Percentiles rank a stretch among this genome's conserved stretches.
phyloP scores from a whole-genome alignment of 148 eudicot species.

The Nepenthes mirabilis region DNA sequence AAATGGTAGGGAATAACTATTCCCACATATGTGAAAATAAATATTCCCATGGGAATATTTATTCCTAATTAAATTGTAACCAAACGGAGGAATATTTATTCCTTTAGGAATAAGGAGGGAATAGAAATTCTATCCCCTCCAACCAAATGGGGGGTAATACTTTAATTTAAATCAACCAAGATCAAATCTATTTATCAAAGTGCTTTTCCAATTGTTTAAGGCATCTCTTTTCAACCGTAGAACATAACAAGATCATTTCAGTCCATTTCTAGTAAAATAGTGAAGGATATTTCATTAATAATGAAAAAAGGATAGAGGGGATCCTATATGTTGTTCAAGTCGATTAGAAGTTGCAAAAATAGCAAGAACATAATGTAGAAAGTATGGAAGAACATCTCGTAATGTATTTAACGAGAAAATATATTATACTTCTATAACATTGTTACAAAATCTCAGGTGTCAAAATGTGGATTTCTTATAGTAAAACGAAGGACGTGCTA shows the following conservation, averaged over 20 bases:
- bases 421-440: background rate
- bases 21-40: too few species aligned
- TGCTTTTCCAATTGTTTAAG: slow-evolving; percentile 9
- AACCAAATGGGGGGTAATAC: too few species aligned
- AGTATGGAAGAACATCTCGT: slow-evolving; percentile 1
- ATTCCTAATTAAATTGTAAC: too few species aligned
- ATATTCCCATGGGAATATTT: too few species aligned
- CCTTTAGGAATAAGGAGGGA: too few species aligned
- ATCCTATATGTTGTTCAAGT: background rate
- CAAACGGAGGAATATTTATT: too few species aligned
- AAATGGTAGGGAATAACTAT: too few species aligned
- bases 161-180: too few species aligned
- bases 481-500: too few species aligned
- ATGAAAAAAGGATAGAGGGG: slow-evolving; percentile 5
- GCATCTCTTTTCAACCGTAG: slow-evolving; percentile 8
- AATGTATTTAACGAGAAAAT: background rate
- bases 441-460: too few species aligned
- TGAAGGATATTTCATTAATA: slow-evolving; percentile 5
- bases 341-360: background rate
- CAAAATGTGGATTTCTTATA: too few species aligned
- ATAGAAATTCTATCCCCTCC: too few species aligned
- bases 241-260: slow-evolving; percentile 7
- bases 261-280: slow-evolving; percentile 2
- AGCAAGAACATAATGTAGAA: background rate
- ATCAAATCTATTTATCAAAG: slow-evolving; percentile 3